These are phyloP conservation scores for Pseudogymnoascus sp. DNA, from an alignment of 2,329 filamentous ascomycete genomes.

Conservation along the genomic window DNA sequence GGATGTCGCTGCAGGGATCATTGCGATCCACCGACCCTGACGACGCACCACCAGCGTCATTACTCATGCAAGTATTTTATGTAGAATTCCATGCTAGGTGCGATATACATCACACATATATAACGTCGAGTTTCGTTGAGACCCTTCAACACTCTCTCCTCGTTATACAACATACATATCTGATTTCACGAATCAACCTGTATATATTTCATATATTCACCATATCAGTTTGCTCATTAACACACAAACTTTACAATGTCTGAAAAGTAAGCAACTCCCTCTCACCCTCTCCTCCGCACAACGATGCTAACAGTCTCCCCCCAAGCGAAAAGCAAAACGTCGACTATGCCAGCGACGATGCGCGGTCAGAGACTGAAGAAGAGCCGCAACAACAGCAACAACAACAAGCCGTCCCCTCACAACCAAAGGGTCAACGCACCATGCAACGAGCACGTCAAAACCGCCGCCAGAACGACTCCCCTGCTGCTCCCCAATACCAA, in stretches of 20 bases:
- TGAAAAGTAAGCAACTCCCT: slow-evolving; percentile 19
- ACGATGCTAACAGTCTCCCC: slow-evolving; percentile 18
- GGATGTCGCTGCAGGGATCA: background rate
- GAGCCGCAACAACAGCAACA: slow-evolving; percentile 29
- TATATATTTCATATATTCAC: background rate
- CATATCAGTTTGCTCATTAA: background rate
- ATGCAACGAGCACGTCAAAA: slow-evolving; percentile 11
- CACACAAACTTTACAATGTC: slow-evolving; percentile 23
- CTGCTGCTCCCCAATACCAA: slow-evolving; percentile 9
- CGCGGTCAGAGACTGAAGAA: slow-evolving; percentile 36
- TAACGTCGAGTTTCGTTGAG: background rate
- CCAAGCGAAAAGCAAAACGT: slow-evolving; percentile 10
- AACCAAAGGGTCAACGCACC: slow-evolving; percentile 19
- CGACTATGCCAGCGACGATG: slow-evolving; percentile 27
- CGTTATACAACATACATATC: background rate
- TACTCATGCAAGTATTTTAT: background rate
- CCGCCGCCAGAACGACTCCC: background rate
- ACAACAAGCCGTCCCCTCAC: slow-evolving; percentile 27
- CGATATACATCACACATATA: background rate
- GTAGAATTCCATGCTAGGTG: background rate
- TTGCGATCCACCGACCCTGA: background rate
- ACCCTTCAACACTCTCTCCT: background rate
- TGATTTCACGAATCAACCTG: background rate
- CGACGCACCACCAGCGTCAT: background rate
- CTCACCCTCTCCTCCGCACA: slow-evolving; percentile 13